Conservation (phyloP, 2,329 filamentous ascomycete genomes). For the Colletotrichum falcatum region DNA sequence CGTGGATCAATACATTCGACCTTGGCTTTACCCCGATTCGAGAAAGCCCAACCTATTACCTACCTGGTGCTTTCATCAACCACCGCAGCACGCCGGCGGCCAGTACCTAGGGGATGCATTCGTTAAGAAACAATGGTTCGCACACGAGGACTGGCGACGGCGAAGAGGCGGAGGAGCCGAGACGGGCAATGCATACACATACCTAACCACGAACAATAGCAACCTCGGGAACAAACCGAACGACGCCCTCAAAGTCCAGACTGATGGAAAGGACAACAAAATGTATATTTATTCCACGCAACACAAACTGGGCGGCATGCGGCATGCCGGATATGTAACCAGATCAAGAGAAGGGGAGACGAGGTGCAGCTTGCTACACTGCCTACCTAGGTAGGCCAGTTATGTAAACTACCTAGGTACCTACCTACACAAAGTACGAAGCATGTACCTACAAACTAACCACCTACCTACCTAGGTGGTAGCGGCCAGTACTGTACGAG, state of each 20-base stretch:
- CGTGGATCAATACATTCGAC: not conserved
- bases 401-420: too few relatives aligned
- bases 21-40: not conserved
- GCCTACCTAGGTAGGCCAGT: too few relatives aligned
- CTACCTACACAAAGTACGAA: too few relatives aligned
- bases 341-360: not conserved
- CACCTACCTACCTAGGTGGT: not conserved
- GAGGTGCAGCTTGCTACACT: not conserved
- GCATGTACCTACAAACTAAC: not conserved
- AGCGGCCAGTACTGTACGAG: slow-evolving; percentile 3
- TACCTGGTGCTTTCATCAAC: too few relatives aligned
- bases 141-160: not conserved
- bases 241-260: not conserved
- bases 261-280: not conserved
- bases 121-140: not conserved
- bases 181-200: too few relatives aligned
- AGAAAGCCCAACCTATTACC: not conserved
- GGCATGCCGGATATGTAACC: not conserved
- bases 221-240: not conserved
- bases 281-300: not conserved
- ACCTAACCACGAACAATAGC: not conserved
- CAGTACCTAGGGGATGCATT: not conserved
- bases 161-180: not conserved
- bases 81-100: too few relatives aligned
- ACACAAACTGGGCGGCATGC: not conserved